A percentile compares a stretch with the other conserved stretches of the same genome.
Evolutionary conservation across 768 basidiomycete species (phyloP).

Genomic region (Termitomyces sp.): DNA sequence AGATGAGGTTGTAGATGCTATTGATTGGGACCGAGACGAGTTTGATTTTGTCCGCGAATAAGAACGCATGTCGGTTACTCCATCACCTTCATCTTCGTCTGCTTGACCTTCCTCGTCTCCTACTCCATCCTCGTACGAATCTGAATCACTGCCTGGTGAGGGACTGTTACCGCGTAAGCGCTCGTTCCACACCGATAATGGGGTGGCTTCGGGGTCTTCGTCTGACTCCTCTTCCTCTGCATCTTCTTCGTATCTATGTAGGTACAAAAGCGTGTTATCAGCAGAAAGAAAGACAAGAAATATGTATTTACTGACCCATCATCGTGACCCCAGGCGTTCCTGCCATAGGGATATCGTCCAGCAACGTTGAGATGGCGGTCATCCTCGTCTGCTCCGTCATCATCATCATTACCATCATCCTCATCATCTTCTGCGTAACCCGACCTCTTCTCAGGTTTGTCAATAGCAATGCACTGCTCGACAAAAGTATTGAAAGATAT

Average conservation of each 20-base stretch:
- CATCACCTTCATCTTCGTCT: conserved; percentile 35
- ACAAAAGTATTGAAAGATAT: conserved; percentile 99
- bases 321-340: conserved; percentile 46
- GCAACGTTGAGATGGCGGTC: background rate
- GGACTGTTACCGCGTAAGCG: conserved; percentile 20
- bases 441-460: conserved; percentile 55
- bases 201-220: conserved; percentile 31
- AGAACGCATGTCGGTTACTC: conserved; percentile 62
- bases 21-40: conserved; percentile 38
- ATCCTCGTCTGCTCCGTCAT: conserved; percentile 7
- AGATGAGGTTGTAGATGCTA: conserved; percentile 40
- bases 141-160: conserved; percentile 36
- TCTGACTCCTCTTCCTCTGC: conserved; percentile 57
- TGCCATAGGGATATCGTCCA: conserved; percentile 17
- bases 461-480: conserved; percentile 91
- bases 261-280: background rate
- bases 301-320: conserved; percentile 47
- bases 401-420: conserved; percentile 19
- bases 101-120: conserved; percentile 26
- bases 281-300: conserved; percentile 4
- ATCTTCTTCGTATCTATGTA: conserved; percentile 70
- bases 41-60: conserved; percentile 17
- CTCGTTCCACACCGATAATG: conserved; percentile 20
- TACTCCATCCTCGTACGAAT: conserved; percentile 29
- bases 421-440: conserved; percentile 17